Percentiles rank a stretch among this genome's conserved stretches.
These are phyloP conservation scores for Agarophyton chilense DNA, from an alignment of 23 red algal genomes.

Conservation along the genomic window DNA sequence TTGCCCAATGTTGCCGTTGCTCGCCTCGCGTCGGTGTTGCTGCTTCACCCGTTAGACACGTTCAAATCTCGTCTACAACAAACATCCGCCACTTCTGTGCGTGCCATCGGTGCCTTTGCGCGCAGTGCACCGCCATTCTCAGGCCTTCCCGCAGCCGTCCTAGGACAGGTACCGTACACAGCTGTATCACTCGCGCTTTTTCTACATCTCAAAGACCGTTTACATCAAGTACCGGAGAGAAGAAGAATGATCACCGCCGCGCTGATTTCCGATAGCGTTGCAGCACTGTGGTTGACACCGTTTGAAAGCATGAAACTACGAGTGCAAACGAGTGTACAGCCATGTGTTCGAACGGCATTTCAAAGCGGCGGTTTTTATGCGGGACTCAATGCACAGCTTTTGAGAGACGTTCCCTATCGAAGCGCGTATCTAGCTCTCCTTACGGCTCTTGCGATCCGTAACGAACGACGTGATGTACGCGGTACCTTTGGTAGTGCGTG, in stretches of 20 bases:
- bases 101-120: conserved; percentile 1
- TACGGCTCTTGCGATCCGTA: neutral
- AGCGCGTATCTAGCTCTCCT: conserved; percentile 1
- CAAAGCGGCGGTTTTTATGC: neutral
- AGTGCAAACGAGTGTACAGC: conserved; percentile 13
- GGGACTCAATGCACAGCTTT: neutral
- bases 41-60: conserved; percentile 44
- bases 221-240: neutral
- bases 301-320: conserved; percentile 12
- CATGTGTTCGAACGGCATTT: neutral
- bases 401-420: conserved; percentile 15
- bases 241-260: neutral
- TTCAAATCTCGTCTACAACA: conserved; percentile 21
- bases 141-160: neutral
- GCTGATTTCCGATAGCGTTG: neutral
- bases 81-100: conserved; percentile 3
- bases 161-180: conserved; percentile 17
- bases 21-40: neutral
- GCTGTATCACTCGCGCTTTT: conserved; percentile 15
- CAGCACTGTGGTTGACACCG: conserved; percentile 16
- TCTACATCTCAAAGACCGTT: neutral
- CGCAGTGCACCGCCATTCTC: neutral
- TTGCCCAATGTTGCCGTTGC: conserved; percentile 19
- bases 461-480: neutral
- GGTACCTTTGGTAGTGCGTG: neutral